phyloP scores from a whole-genome alignment of 306 rosid genomes.

The Cucumis cinereus region DNA sequence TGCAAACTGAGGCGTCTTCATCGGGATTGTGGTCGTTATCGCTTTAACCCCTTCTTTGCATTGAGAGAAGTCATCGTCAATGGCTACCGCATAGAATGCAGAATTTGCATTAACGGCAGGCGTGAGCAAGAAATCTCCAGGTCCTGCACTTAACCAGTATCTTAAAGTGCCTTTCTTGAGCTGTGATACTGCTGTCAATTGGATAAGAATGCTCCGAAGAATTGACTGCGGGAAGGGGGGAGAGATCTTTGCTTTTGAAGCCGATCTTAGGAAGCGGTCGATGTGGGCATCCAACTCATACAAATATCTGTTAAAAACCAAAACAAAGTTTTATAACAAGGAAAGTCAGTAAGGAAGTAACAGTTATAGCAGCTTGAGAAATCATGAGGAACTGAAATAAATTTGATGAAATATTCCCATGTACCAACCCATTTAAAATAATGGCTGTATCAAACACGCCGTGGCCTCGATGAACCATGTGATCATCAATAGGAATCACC shows the following conservation, averaged over 20 bases:
- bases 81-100: slow-evolving; percentile 84
- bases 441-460: slow-evolving; percentile 92
- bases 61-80: slow-evolving; percentile 41
- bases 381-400: not conserved
- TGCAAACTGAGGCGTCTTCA: slow-evolving; percentile 61
- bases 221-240: slow-evolving; percentile 46
- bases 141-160: slow-evolving; percentile 89
- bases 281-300: slow-evolving; percentile 79
- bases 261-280: slow-evolving; percentile 68
- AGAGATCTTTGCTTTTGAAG: slow-evolving; percentile 58
- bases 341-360: not conserved
- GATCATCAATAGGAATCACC: slow-evolving; percentile 89
- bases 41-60: slow-evolving; percentile 75
- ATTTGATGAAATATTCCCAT: not conserved
- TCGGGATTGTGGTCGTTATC: slow-evolving; percentile 59
- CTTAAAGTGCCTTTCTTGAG: slow-evolving; percentile 67
- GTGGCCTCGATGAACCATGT: slow-evolving; percentile 95
- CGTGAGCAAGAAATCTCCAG: slow-evolving; percentile 75
- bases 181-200: slow-evolving; percentile 54
- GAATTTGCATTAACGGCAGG: slow-evolving; percentile 41
- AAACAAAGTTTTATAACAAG: not conserved
- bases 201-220: slow-evolving; percentile 70
- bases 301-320: slow-evolving; percentile 32
- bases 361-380: not conserved
- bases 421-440: slow-evolving; percentile 50